Evolutionary conservation across 768 basidiomycete species (phyloP).

Genomic region (Tylopilus subfusipes): DNA sequence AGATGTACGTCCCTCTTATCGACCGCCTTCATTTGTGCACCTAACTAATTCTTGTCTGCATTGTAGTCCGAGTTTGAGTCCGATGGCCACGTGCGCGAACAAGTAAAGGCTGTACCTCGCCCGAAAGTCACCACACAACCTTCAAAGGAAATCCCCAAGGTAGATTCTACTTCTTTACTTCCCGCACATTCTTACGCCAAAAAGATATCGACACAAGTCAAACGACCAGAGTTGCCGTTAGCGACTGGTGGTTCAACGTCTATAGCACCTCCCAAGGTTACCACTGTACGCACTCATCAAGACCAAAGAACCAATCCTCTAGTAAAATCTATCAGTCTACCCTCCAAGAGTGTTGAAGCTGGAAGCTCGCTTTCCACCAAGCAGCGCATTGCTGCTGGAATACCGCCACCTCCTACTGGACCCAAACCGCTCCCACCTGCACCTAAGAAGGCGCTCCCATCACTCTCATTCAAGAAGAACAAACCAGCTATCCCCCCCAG

Average conservation of each 20-base stretch:
- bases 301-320: constrained; percentile 30
- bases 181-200: background rate
- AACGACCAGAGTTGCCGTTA: constrained; percentile 7
- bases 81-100: constrained; percentile 2
- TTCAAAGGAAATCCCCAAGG: constrained; percentile 12
- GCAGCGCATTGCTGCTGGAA: constrained; percentile 43
- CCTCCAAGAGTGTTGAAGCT: constrained; percentile 21
- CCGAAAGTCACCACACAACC: background rate
- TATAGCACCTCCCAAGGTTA: constrained; percentile 15
- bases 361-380: constrained; percentile 48
- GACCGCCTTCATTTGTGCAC: background rate
- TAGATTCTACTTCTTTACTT: background rate
- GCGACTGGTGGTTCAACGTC: background rate
- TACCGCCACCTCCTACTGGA: constrained; percentile 31
- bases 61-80: constrained; percentile 20
- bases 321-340: constrained; percentile 30
- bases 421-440: constrained; percentile 34
- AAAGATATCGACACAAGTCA: constrained; percentile 2
- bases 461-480: constrained; percentile 46
- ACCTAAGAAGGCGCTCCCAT: constrained; percentile 25
- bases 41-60: background rate
- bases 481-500: constrained; percentile 13
- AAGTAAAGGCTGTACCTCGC: background rate
- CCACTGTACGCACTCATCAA: constrained; percentile 26
- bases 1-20: constrained; percentile 11